A percentile compares a stretch with the other conserved stretches of the same genome.
Conservation (phyloP, 371 early-diverging fungal genomes). For the Batkoa obscura region DNA sequence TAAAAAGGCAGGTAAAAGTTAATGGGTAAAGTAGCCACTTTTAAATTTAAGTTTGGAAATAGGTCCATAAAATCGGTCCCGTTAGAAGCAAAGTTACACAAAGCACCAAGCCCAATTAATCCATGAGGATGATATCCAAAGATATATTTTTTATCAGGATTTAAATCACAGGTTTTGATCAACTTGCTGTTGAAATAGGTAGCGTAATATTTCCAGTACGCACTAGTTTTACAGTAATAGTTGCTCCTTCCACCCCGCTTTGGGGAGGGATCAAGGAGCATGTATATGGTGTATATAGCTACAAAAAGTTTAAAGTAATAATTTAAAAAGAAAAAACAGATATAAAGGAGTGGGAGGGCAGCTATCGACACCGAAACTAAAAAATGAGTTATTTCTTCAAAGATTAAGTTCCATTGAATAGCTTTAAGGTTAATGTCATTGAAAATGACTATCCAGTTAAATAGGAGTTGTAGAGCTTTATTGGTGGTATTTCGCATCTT, state of each 20-base stretch:
- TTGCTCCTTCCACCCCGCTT: conserved; percentile 44
- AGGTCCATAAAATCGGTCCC: conserved; percentile 36
- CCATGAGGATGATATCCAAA: conserved; percentile 71
- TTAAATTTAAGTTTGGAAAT: conserved; percentile 42
- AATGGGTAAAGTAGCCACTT: conserved; percentile 31
- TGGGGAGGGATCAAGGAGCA: conserved; percentile 37
- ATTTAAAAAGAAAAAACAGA: no score
- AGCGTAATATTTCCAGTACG: conserved; percentile 8
- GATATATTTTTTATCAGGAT: conserved; percentile 53
- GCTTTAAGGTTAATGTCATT: no score
- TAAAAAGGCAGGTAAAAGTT: conserved; percentile 51
- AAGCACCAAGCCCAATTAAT: conserved; percentile 63
- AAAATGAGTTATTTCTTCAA: no score
- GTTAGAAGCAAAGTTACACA: conserved; percentile 58
- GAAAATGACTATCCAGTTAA: no score
- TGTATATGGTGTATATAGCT: conserved; percentile 29
- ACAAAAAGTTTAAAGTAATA: conserved; percentile 12
- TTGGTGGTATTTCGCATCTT: no score
- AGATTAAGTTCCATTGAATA: no score
- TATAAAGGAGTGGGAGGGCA: no score
- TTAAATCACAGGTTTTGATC: conserved; percentile 31
- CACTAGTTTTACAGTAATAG: conserved; percentile 8
- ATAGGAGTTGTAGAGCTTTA: no score
- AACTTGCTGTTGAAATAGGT: conserved; percentile 7
- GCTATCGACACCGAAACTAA: no score